Percentiles rank a stretch among this genome's conserved stretches.
Conservation (phyloP, 148 eudicot species). For the Camellia granthamiana region DNA sequence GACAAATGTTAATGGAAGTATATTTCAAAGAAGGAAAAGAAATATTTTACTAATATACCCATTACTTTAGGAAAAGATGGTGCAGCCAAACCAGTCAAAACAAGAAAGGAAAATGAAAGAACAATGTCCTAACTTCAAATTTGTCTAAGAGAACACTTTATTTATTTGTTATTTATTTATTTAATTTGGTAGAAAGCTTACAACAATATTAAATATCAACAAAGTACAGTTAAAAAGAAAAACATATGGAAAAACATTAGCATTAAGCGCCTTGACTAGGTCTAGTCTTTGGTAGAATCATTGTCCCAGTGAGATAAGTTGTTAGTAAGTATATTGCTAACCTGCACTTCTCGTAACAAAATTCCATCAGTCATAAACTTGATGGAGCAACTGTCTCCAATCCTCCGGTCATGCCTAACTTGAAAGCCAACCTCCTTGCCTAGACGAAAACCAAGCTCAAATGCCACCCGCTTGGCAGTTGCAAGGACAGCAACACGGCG, state of each 20-base stretch:
- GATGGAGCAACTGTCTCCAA: slow-evolving; percentile 71
- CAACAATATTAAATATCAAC: too few relatives aligned
- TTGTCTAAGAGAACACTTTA: background rate
- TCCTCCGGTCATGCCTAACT: slow-evolving; percentile 79
- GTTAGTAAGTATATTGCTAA: slow-evolving; percentile 21
- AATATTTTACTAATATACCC: background rate
- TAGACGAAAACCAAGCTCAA: slow-evolving; percentile 72
- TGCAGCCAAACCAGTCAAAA: background rate
- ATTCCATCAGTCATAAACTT: slow-evolving; percentile 99
- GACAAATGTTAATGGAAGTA: background rate
- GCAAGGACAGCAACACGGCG: slow-evolving; percentile 95
- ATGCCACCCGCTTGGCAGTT: slow-evolving; percentile 91
- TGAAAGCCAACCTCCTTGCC: slow-evolving; percentile 97
- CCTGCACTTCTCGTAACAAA: slow-evolving; percentile 95
- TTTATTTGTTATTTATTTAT: background rate
- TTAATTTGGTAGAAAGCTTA: background rate
- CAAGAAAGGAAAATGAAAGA: background rate
- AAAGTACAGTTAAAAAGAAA: background rate
- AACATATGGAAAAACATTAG: background rate
- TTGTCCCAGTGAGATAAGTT: background rate
- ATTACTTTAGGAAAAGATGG: background rate
- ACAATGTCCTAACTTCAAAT: background rate
- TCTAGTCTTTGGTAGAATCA: background rate
- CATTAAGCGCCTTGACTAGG: background rate
- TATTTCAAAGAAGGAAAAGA: background rate